These are phyloP conservation scores for Trypethelium eluteriae DNA, from an alignment of 495 filamentous ascomycete species.

Conservation along the genomic window DNA sequence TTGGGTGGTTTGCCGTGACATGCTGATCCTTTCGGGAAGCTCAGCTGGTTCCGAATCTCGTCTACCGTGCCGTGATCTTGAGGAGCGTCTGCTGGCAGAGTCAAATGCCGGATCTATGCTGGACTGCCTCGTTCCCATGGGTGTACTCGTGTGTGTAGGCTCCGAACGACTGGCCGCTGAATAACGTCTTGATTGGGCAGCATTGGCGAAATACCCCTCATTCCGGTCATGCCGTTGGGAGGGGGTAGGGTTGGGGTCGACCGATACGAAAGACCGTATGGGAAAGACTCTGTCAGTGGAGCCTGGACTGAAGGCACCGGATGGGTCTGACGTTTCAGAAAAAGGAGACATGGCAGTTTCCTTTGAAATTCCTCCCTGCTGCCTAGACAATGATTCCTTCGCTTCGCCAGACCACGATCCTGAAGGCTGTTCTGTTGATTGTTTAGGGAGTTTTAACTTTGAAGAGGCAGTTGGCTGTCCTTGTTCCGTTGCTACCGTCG, in stretches of 20 bases:
- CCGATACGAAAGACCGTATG: slow-evolving; percentile 71
- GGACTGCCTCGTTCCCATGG: slow-evolving; percentile 1
- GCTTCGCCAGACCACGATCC: background rate
- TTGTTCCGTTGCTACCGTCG: background rate
- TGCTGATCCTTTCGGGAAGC: background rate
- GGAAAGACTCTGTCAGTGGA: slow-evolving; percentile 68
- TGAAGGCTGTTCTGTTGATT: background rate
- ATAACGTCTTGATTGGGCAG: slow-evolving; percentile 20
- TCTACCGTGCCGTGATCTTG: background rate
- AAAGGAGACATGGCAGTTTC: background rate
- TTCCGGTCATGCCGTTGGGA: slow-evolving; percentile 18
- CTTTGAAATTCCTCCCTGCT: background rate
- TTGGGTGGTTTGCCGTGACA: background rate
- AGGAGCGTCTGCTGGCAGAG: slow-evolving; percentile 3
- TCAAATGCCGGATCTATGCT: slow-evolving; percentile 7
- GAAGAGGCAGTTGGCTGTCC: background rate
- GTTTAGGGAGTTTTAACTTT: background rate
- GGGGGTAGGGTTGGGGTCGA: slow-evolving; percentile 50
- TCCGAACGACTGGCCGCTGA: slow-evolving; percentile 13
- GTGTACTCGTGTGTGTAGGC: background rate
- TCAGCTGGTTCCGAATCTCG: background rate
- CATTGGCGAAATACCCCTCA: slow-evolving; percentile 29
- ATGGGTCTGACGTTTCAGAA: background rate
- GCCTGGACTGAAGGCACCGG: slow-evolving; percentile 36
- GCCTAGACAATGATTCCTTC: background rate